Evolutionary conservation across 129 eudicot genomes (phyloP), one percentile per base, ranked within the genome.

Genomic region (Helianthus tuberosus): DNA sequence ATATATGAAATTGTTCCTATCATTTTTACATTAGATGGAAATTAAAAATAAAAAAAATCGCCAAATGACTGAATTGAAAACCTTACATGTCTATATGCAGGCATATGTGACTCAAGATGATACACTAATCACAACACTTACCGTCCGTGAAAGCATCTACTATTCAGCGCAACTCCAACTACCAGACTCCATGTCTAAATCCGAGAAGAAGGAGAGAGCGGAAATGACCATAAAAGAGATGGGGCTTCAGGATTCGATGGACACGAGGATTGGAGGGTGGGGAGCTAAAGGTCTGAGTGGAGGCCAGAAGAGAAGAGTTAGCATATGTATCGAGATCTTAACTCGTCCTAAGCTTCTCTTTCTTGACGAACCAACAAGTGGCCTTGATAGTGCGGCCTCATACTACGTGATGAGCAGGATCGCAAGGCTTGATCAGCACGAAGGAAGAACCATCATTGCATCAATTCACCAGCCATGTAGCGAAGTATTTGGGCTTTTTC

Each of bases 81-180:
- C 35, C 8, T 7, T 15, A n/a, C 17, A 29, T 66, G 7, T 66
- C 1, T 15, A 23, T 38, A 6, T 68, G 25, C 48, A 92, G 98
- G 96, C 98, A 41, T 93, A 89, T 74, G 98, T 93, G 63, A 87
- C 96, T 17, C 98, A 93, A 89, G 98, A 93, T 6, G 98, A 93
- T 12, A 69, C 94, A 49, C 67, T 93, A 8, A 84, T 93, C 81
- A 80, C 88, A 41, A 89, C 98, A 53, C 80, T 93, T 35, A 85
- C 98, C 0, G 96, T 89, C 8, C 66, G 81, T 16, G 96, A 93
- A 84, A 92, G 84, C 6, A 82, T 93, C 12, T 75, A 84, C 82
- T 93, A 85, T 82, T 93, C 98, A 0, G 96, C 98, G 9, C 91
- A 81, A 13, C 92, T 93, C 20, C 98, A 87, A 38, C 87, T 93